phyloP scores from a whole-genome alignment of 2,329 filamentous ascomycete species.

The Achaetomium macrosporum region DNA sequence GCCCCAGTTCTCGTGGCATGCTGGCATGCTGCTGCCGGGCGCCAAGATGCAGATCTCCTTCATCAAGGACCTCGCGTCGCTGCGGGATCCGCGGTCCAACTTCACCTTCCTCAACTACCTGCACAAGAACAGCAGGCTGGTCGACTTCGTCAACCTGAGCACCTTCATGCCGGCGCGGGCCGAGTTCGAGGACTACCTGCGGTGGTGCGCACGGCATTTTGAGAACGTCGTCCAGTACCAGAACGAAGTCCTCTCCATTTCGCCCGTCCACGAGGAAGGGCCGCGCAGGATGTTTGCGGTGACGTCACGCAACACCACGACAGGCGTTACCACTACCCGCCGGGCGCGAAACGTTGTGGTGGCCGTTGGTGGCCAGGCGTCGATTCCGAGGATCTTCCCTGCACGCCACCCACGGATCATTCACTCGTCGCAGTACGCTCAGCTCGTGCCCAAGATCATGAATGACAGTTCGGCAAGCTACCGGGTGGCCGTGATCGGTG shows the following conservation, averaged over 20 bases:
- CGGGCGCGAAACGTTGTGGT: conserved; percentile 60
- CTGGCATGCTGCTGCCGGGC: conserved; percentile 88
- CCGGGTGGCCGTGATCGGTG: conserved; percentile 78
- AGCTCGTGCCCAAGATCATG: conserved; percentile 55
- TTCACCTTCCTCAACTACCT: conserved; percentile 98
- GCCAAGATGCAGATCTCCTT: conserved; percentile 98
- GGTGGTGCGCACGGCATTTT: conserved; percentile 84
- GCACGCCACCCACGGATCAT: conserved; percentile 66
- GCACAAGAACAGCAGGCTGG: conserved; percentile 70
- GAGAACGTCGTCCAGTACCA: conserved; percentile 66
- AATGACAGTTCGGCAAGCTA: conserved; percentile 52
- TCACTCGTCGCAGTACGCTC: conserved; percentile 83
- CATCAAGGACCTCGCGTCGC: conserved; percentile 88
- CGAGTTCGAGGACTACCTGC: conserved; percentile 93
- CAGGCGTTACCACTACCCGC: conserved; percentile 47
- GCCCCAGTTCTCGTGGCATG: conserved; percentile 79
- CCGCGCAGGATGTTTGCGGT: conserved; percentile 63
- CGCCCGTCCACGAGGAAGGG: conserved; percentile 48
- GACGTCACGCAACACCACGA: conserved; percentile 55
- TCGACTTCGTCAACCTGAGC: conserved; percentile 83
- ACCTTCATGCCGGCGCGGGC: conserved; percentile 81
- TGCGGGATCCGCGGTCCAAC: conserved; percentile 78
- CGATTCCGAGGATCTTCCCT: conserved; percentile 65
- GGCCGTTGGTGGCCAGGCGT: conserved; percentile 56
- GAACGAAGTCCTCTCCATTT: conserved; percentile 68